Conservation (phyloP, 2,329 filamentous ascomycete species). For the Zymoseptoria brevis region DNA sequence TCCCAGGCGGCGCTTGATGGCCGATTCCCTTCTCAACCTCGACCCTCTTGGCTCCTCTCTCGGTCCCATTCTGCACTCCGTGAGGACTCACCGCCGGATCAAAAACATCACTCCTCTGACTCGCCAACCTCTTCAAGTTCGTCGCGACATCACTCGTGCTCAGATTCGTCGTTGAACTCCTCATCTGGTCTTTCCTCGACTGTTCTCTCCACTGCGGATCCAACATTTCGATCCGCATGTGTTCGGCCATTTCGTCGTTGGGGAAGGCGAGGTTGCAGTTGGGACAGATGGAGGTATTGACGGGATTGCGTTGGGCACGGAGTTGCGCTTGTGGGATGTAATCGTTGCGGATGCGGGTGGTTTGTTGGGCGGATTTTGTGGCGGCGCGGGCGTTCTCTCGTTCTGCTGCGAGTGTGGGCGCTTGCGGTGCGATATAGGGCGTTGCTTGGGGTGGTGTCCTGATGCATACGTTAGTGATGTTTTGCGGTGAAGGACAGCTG, state of each 20-base stretch:
- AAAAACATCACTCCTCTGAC: slow-evolving; percentile 80
- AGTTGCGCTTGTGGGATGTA: slow-evolving; percentile 80
- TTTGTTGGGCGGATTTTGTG: slow-evolving; percentile 42
- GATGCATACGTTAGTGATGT: background rate
- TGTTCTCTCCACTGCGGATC: slow-evolving; percentile 96
- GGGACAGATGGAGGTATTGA: slow-evolving; percentile 68
- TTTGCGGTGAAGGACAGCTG: background rate
- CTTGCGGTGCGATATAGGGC: slow-evolving; percentile 18
- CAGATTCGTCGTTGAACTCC: slow-evolving; percentile 77
- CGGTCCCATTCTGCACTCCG: slow-evolving; percentile 30
- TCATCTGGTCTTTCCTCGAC: slow-evolving; percentile 76
- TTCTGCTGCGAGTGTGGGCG: slow-evolving; percentile 27
- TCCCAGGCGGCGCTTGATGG: slow-evolving; percentile 37
- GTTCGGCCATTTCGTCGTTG: slow-evolving; percentile 77
- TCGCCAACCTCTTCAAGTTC: slow-evolving; percentile 90
- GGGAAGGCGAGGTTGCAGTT: slow-evolving; percentile 90
- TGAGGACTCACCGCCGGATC: slow-evolving; percentile 62
- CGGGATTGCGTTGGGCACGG: slow-evolving; percentile 40
- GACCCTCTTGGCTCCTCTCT: slow-evolving; percentile 61
- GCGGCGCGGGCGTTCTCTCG: slow-evolving; percentile 60
- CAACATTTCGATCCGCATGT: slow-evolving; percentile 89
- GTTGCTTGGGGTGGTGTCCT: slow-evolving; percentile 28
- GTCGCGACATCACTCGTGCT: slow-evolving; percentile 81
- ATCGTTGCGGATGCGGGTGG: slow-evolving; percentile 88
- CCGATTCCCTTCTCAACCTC: slow-evolving; percentile 59